Percentiles rank a stretch among this genome's conserved stretches.
Evolutionary conservation across 2,329 filamentous ascomycete species (phyloP).

Genomic region (Colletotrichum euphorbiae): DNA sequence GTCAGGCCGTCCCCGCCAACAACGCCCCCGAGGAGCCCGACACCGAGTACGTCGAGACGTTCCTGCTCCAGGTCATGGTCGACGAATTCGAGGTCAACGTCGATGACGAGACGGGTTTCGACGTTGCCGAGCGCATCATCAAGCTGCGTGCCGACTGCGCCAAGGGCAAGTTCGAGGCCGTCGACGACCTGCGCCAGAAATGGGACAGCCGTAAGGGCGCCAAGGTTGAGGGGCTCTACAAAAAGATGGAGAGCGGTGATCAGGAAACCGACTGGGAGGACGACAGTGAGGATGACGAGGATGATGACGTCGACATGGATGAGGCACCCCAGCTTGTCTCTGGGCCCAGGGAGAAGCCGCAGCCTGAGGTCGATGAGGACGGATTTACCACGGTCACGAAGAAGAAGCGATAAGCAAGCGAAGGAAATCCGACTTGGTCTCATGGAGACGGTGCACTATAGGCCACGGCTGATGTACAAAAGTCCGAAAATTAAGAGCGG

Average conservation of each 20-base stretch:
- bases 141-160: constrained; percentile 72
- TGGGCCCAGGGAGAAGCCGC: constrained; percentile 70
- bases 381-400: constrained; percentile 81
- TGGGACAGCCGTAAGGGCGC: constrained; percentile 72
- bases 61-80: constrained; percentile 89
- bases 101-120: constrained; percentile 86
- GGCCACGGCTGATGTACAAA: constrained; percentile 78
- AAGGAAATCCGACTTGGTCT: constrained; percentile 25
- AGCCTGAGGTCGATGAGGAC: constrained; percentile 82
- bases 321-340: constrained; percentile 74
- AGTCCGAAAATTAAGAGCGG: constrained; percentile 73
- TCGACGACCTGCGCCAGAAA: constrained; percentile 71
- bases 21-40: constrained; percentile 67
- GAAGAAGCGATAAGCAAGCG: constrained; percentile 68
- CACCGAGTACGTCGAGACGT: constrained; percentile 82
- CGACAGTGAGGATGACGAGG: constrained; percentile 67
- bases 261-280: constrained; percentile 73
- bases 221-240: constrained; percentile 65
- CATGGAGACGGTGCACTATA: constrained; percentile 27
- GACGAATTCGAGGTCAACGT: constrained; percentile 96
- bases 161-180: constrained; percentile 73
- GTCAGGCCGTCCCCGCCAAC: constrained; percentile 45
- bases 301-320: constrained; percentile 73
- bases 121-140: constrained; percentile 80
- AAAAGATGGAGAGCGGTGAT: constrained; percentile 65